These are phyloP conservation scores for Yarrowia galli DNA, from an alignment of 1,139 yeast species.

Conservation along the genomic window DNA sequence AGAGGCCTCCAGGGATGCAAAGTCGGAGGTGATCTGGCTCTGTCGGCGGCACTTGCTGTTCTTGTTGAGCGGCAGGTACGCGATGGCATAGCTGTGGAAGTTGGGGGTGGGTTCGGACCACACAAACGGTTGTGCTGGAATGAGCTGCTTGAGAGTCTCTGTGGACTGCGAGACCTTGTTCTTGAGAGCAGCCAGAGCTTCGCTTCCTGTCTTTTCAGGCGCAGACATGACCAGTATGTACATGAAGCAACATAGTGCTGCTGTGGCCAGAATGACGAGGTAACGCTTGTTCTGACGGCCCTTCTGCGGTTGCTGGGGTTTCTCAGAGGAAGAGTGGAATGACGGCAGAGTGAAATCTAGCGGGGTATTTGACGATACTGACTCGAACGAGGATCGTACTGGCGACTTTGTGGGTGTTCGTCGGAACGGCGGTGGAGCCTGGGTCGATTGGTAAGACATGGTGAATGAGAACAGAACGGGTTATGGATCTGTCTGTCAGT, in stretches of 20 bases:
- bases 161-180: constrained; percentile 30
- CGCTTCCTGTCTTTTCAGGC: constrained; percentile 4
- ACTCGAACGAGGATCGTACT: constrained; percentile 20
- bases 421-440: constrained; percentile 27
- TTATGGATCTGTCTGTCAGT: not conserved
- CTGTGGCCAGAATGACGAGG: not conserved
- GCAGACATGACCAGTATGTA: constrained; percentile 20
- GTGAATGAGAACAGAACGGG: not conserved
- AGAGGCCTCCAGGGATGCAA: constrained; percentile 33
- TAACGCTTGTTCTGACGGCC: not conserved
- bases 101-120: constrained; percentile 29
- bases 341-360: constrained; percentile 26
- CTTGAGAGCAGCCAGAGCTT: constrained; percentile 5
- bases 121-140: constrained; percentile 31
- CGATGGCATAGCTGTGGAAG: constrained; percentile 33
- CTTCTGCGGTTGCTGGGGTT: not conserved
- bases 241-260: constrained; percentile 17
- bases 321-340: not conserved
- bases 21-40: constrained; percentile 28
- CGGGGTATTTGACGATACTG: constrained; percentile 22
- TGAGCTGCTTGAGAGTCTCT: constrained; percentile 25
- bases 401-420: constrained; percentile 34
- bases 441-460: constrained; percentile 30
- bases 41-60: constrained; percentile 33
- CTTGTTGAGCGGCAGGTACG: constrained; percentile 31